These are phyloP conservation scores for Sclerotinia subarctica DNA, from an alignment of 2,329 filamentous ascomycete genomes.

Conservation along the genomic window DNA sequence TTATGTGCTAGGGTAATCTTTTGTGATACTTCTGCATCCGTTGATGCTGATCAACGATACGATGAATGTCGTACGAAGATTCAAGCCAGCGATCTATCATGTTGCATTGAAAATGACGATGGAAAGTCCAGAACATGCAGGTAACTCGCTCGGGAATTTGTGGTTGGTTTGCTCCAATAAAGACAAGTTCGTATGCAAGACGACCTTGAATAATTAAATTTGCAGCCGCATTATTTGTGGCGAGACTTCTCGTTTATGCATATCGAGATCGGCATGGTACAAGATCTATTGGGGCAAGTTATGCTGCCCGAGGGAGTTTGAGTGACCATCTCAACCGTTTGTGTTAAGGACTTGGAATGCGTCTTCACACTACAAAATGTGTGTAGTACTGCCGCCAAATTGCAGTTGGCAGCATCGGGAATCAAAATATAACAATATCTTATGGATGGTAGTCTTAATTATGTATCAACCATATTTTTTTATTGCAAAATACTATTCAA, in stretches of 20 bases:
- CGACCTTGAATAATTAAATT: not conserved
- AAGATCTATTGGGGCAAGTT: not conserved
- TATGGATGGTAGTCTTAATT: not conserved
- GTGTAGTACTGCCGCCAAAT: not conserved
- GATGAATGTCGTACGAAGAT: not conserved
- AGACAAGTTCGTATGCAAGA: not conserved
- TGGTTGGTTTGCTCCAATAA: not conserved
- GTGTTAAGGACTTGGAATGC: not conserved
- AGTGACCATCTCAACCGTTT: not conserved
- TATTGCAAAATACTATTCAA: not conserved
- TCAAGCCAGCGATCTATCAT: not conserved
- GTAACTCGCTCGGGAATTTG: not conserved
- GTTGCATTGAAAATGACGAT: not conserved
- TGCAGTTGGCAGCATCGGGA: not conserved
- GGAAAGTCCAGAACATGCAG: not conserved
- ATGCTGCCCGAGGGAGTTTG: not conserved
- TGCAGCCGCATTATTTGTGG: not conserved
- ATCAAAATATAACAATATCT: too few relatives aligned
- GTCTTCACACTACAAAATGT: too few relatives aligned
- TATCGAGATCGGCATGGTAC: not conserved
- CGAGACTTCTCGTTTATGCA: not conserved
- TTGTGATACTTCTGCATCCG: not conserved
- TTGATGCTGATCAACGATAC: not conserved
- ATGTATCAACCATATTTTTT: not conserved
- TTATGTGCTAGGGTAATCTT: not conserved